Base-by-base conservation (phyloP, 164 flowering plant genomes). In the Chimonanthus salicifolius region DNA sequence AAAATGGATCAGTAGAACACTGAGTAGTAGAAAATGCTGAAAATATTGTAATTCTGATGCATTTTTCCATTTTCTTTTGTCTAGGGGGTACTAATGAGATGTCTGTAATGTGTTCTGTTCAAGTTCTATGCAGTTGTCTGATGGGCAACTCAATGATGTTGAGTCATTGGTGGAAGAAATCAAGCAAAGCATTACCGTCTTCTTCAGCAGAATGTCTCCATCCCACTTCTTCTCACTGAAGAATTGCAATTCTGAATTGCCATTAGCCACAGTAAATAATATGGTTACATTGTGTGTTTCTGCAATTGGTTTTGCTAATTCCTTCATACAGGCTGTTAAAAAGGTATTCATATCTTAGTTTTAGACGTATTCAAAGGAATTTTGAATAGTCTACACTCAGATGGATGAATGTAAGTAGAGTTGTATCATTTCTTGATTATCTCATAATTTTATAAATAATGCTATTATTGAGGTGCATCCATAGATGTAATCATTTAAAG, bases 251-350 rank as follows among this genome's bases (percentile, higher is more conserved):
- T 70, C 81, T 75, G 83, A 66, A 75, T 54, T 90, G 48, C 83
- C 90, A 7, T 73, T 92, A 80, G 68, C n/a, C 15, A 81, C 75
- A 48, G 71, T 86, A 44, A 43, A 63, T 16, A 70, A 82, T 70
- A 73, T 50, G 74, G 76, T 78, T 65, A 74, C 87, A 47, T 82
- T 91, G 73, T 94, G 94, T 77, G 85, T 94, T 63, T 89, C 94
- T 78, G 94, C 89, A 45, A 88, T 94, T 81, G 94, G 92, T 60
- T 92, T 78, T 74, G 81, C 97, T 69, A 69, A 79, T 78, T 87
- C 92, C 46, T 89, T 90, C 74, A 86, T 88, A 50, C 75, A 77
- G 75, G 81, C 70, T 2, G 72, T 89, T 68, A 72, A 80, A 74
- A 88, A 83, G 96, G 97, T 89, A 82, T 58, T 51, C 60, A 11